These are phyloP conservation scores for Eremomyces bilateralis DNA, from an alignment of 495 filamentous ascomycete genomes.

Conservation along the genomic window DNA sequence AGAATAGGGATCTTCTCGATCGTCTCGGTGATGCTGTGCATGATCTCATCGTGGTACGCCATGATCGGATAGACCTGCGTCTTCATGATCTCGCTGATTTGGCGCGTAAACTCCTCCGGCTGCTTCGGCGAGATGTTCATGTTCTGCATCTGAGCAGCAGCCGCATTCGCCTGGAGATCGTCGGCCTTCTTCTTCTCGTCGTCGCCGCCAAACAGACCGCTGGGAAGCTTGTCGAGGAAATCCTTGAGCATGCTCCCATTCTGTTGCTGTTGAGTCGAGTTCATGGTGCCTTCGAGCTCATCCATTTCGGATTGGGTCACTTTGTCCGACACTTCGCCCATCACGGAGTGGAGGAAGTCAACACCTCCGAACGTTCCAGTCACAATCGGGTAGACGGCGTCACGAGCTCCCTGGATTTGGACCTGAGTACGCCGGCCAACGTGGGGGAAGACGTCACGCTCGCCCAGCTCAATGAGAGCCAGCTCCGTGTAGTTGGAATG, in stretches of 20 bases:
- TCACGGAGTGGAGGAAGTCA: constrained; percentile 68
- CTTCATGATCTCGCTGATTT: constrained; percentile 40
- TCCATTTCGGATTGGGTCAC: constrained; percentile 69
- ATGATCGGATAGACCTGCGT: constrained; percentile 73
- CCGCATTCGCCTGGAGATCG: constrained; percentile 24
- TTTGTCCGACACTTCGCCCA: constrained; percentile 77
- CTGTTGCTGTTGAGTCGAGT: constrained; percentile 27
- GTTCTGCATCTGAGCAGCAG: constrained; percentile 40
- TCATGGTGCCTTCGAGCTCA: constrained; percentile 55
- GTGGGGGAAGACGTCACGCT: constrained; percentile 60
- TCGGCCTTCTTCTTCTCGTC: constrained; percentile 47
- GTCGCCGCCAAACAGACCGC: constrained; percentile 47
- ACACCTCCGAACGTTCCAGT: constrained; percentile 76
- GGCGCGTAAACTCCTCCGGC: constrained; percentile 50
- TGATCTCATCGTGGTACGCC: constrained; percentile 70
- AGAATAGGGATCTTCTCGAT: constrained; percentile 66
- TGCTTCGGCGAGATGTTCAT: constrained; percentile 44
- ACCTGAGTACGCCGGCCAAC: constrained; percentile 51
- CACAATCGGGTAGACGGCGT: constrained; percentile 51
- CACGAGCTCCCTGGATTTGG: constrained; percentile 37
- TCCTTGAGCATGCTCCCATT: constrained; percentile 48
- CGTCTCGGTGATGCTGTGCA: constrained; percentile 52
- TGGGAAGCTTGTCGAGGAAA: constrained; percentile 55
- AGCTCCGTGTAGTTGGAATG: constrained; percentile 84
- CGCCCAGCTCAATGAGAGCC: constrained; percentile 64